Evolutionary conservation across 495 filamentous ascomycete species (phyloP), one percentile per base, ranked within the genome.

Genomic region (Filosporella fistucella): DNA sequence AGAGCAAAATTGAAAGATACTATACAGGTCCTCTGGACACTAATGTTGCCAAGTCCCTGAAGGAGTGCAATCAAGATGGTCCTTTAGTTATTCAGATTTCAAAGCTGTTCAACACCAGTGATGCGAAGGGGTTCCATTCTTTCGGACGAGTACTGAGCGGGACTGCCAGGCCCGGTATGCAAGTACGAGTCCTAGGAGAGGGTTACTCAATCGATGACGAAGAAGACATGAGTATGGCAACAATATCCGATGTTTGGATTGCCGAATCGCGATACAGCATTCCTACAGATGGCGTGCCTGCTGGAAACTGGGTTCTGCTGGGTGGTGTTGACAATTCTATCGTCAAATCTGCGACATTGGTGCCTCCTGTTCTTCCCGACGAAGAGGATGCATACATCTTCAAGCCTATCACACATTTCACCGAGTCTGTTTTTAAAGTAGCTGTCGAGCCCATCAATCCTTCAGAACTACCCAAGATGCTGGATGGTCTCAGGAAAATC

Each of bases 371-470:
- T 53, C 72, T 95, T 25, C 81, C 87, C 20, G 82, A 94, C 47
- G 75, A 91, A 35, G 90, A 96, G 63, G 93, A 95, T 44, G 88
- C 89, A 2, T 89, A 93, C 61, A 90, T 98, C 49, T 97, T 98
- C 78, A 83, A 81, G 47, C 93, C 93, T 2, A 76, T 98, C 52
- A 78, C 85, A 10, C 93, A 97, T 68, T 91, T 98, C 68, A 97
- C 90, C 34, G 89, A 97, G 63, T 96, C 91, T 2, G 91, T 98
- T 10, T 88, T 97, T 63, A 98, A 98, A 68, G 88, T 98, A 36
- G 93, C 93, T 0, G 90, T 98, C 22, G 93, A 98, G 63, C 94
- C 93, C 6, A 94, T 98, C 65, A 97, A 97, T 60, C 93, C 93
- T 4, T 96, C 91, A 3, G 93, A 98, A 65, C 71, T 98, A n/a